Conservation (phyloP, 1,139 yeast species). For the Pichia sp. region DNA sequence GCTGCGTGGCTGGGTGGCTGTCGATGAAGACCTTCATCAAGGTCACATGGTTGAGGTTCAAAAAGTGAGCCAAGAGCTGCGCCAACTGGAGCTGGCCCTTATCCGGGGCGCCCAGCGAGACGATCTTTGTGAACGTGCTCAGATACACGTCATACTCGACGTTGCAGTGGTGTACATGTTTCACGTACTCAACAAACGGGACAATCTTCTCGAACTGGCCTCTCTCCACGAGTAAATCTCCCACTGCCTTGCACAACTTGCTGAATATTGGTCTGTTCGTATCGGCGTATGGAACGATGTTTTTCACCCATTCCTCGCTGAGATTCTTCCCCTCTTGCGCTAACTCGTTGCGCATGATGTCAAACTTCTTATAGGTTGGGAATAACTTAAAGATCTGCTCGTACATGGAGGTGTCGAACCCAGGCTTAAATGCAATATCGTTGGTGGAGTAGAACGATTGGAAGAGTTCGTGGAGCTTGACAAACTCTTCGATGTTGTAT, state of each 20-base stretch:
- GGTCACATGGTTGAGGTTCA: not conserved
- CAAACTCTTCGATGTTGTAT: not conserved
- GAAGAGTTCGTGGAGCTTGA: slow-evolving; percentile 1
- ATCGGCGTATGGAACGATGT: not conserved
- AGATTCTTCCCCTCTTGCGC: not conserved
- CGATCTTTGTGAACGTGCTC: not conserved
- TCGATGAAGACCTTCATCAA: not conserved
- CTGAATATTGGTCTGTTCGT: slow-evolving; percentile 2
- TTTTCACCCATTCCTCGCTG: not conserved
- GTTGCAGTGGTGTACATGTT: slow-evolving; percentile 3
- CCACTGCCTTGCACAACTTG: not conserved
- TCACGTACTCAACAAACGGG: slow-evolving; percentile 10
- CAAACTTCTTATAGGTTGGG: slow-evolving; percentile 3
- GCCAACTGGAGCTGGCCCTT: not conserved
- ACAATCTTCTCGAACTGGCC: slow-evolving; percentile 9
- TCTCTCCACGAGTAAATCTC: not conserved
- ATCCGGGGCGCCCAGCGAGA: not conserved
- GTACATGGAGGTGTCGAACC: slow-evolving; percentile 2
- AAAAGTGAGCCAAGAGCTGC: not conserved
- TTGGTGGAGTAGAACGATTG: not conserved
- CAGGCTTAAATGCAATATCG: slow-evolving; percentile 11
- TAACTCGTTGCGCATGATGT: not conserved
- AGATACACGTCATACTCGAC: slow-evolving; percentile 8
- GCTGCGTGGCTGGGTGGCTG: not conserved
- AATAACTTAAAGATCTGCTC: slow-evolving; percentile 10